Conservation (phyloP, 768 basidiomycete genomes). For the Boletus reticulatus region DNA sequence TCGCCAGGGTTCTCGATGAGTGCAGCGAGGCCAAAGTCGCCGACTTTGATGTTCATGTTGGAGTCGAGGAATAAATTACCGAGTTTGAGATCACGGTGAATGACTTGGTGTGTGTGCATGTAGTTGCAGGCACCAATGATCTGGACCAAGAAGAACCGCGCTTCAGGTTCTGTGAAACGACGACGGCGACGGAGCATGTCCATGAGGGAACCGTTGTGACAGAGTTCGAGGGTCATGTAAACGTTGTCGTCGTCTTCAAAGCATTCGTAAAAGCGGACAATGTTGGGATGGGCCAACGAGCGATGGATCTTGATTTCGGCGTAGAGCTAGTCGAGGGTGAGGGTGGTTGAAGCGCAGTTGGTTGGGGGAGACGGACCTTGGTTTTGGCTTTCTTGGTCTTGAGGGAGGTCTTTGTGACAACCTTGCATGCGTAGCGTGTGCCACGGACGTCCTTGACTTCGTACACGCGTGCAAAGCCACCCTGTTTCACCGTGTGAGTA, state of each 20-base stretch:
- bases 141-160: constrained; percentile 91
- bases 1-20: constrained; percentile 96
- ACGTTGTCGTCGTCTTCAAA: constrained; percentile 96
- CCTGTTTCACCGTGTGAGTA: constrained; percentile 36
- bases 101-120: constrained; percentile 96
- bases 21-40: constrained; percentile 96
- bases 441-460: constrained; percentile 79
- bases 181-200: constrained; percentile 85
- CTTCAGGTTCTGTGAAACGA: constrained; percentile 88
- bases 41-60: constrained; percentile 95
- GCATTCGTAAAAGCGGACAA: constrained; percentile 88
- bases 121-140: constrained; percentile 95
- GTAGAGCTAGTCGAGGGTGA: constrained; percentile 62
- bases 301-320: constrained; percentile 99
- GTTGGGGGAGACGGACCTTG: constrained; percentile 54
- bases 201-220: constrained; percentile 86
- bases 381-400: constrained; percentile 97
- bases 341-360: background rate
- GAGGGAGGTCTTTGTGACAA: constrained; percentile 88
- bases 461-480: constrained; percentile 96
- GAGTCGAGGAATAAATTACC: constrained; percentile 92
- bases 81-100: constrained; percentile 95
- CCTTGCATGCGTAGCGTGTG: constrained; percentile 80
- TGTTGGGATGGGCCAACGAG: constrained; percentile 87
- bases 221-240: constrained; percentile 95